A percentile compares a stretch with the other conserved stretches of the same genome.
Conservation (phyloP, 306 rosid genomes). For the Carpinus fangiana region DNA sequence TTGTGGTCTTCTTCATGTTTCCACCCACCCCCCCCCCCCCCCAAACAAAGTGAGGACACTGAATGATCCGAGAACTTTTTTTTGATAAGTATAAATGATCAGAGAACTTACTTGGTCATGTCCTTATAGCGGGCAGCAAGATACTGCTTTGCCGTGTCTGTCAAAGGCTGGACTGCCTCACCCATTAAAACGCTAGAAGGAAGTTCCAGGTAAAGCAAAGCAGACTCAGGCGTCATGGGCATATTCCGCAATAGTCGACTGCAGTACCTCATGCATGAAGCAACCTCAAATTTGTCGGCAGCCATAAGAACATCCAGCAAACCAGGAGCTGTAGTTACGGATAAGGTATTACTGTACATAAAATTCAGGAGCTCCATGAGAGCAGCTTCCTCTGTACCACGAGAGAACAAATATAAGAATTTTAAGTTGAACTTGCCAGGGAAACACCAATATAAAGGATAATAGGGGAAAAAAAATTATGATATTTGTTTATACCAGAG, state of each 20-base stretch:
- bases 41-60: not conserved
- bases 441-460: not conserved
- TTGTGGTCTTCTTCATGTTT: not conserved
- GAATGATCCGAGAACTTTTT: too few relatives aligned
- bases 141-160: constrained; percentile 92
- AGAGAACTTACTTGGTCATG: constrained; percentile 68
- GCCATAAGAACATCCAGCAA: constrained; percentile 96
- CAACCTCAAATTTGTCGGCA: constrained; percentile 97
- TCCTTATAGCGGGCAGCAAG: constrained; percentile 90
- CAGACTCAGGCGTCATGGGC: constrained; percentile 93
- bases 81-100: not conserved
- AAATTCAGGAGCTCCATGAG: constrained; percentile 95
- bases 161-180: constrained; percentile 93
- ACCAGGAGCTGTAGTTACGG: constrained; percentile 64
- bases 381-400: constrained; percentile 84
- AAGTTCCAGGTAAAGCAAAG: constrained; percentile 90
- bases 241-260: constrained; percentile 66
- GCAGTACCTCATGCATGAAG: constrained; percentile 96
- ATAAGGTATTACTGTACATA: constrained; percentile 83
- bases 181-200: constrained; percentile 94
- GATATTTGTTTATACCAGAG: constrained; percentile 55
- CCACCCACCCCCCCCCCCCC: not conserved
- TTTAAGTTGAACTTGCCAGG: constrained; percentile 21
- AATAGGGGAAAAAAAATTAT: not conserved
- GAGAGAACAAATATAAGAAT: constrained; percentile 23